phyloP scores from a whole-genome alignment of 2,329 filamentous ascomycete genomes.

The Iodosphaeria phyllophila region DNA sequence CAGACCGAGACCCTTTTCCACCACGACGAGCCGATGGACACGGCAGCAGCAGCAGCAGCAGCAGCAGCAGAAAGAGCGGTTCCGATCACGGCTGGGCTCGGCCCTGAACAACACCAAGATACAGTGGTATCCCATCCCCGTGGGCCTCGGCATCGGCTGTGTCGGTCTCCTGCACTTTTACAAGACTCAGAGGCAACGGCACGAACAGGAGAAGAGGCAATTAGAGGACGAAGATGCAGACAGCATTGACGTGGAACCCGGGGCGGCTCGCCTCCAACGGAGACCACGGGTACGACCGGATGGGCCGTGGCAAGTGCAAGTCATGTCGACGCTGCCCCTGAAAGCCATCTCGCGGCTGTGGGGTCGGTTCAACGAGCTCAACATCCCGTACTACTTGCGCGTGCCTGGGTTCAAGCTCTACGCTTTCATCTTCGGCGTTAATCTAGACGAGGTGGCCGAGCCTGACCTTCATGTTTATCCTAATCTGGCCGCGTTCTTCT shows the following conservation, averaged over 20 bases:
- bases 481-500: constrained; percentile 94
- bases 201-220: constrained; percentile 33
- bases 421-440: constrained; percentile 79
- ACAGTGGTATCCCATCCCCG: constrained; percentile 80
- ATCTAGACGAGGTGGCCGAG: constrained; percentile 72
- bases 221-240: constrained; percentile 24
- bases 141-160: constrained; percentile 70
- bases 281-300: constrained; percentile 53
- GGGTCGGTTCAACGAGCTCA: constrained; percentile 81
- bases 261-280: constrained; percentile 26
- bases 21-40: too few species aligned
- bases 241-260: constrained; percentile 14
- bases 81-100: constrained; percentile 30
- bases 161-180: constrained; percentile 73
- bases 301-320: constrained; percentile 80
- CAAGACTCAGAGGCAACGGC: constrained; percentile 51
- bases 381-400: constrained; percentile 72
- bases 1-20: too few species aligned
- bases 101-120: constrained; percentile 36
- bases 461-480: constrained; percentile 77
- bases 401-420: constrained; percentile 86
- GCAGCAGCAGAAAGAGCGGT: constrained; percentile 19
- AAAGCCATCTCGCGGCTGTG: constrained; percentile 81
- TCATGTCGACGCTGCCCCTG: constrained; percentile 83
- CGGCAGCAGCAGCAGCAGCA: too few species aligned